Evolutionary conservation across 257 asterid species (phyloP).

Genomic region (Nyctanthes arbortristis): DNA sequence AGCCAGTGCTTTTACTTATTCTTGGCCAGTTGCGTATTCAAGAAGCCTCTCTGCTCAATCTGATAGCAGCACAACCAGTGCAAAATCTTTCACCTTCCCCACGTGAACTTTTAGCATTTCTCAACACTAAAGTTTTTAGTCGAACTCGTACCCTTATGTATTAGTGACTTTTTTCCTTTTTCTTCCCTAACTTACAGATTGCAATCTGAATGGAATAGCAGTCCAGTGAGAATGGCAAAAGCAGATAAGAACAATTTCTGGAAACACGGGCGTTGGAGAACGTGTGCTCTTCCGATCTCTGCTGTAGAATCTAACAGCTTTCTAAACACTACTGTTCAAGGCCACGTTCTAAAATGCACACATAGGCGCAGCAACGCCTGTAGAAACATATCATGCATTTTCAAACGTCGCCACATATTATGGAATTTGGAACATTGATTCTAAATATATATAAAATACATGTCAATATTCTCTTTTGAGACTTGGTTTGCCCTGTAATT

Average conservation of each 20-base stretch:
- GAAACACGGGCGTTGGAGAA: constrained; percentile 70
- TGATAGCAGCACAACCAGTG: constrained; percentile 62
- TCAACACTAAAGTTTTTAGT: background rate
- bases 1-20: constrained; percentile 23
- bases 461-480: constrained; percentile 32
- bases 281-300: constrained; percentile 67
- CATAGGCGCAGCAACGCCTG: too few relatives aligned
- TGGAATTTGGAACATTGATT: too few relatives aligned
- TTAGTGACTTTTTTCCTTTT: background rate
- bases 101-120: constrained; percentile 31
- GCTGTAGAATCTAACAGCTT: constrained; percentile 67
- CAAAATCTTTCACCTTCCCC: constrained; percentile 68
- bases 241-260: constrained; percentile 51
- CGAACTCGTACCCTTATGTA: background rate
- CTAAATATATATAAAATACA: too few relatives aligned
- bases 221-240: constrained; percentile 76
- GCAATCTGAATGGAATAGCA: constrained; percentile 75
- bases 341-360: too few relatives aligned
- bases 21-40: constrained; percentile 42
- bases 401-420: too few relatives aligned
- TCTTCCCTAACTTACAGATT: constrained; percentile 51
- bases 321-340: too few relatives aligned
- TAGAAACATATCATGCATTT: too few relatives aligned
- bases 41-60: constrained; percentile 59
- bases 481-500: constrained; percentile 33